Evolutionary conservation across 805 yeast genomes (phyloP).

Genomic region (Starmerella roubikii): DNA sequence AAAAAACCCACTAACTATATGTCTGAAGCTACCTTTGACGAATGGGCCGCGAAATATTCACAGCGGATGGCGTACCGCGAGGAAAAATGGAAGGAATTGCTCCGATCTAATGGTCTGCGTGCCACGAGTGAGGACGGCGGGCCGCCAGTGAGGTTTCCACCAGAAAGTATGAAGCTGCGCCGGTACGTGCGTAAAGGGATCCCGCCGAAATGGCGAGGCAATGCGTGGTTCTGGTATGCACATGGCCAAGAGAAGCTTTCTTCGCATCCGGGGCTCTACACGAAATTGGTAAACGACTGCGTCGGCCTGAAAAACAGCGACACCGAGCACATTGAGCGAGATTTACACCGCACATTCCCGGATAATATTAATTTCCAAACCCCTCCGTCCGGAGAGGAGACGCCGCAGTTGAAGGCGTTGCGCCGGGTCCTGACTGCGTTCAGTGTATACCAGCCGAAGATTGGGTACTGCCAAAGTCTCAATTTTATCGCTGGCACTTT

Average conservation of each 20-base stretch:
- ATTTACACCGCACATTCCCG: conserved; percentile 86
- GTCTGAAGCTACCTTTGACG: conserved; percentile 44
- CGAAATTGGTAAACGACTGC: conserved; percentile 48
- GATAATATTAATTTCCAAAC: conserved; percentile 72
- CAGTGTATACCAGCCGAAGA: conserved; percentile 71
- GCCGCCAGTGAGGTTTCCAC: conserved; percentile 27
- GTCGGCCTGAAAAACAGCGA: conserved; percentile 46
- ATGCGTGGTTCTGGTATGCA: conserved; percentile 93
- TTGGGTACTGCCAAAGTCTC: conserved; percentile 92
- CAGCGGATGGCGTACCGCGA: conserved; percentile 50
- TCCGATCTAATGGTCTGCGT: conserved; percentile 54
- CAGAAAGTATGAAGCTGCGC: conserved; percentile 33
- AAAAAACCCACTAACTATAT: conserved; percentile 48
- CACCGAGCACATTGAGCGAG: conserved; percentile 87
- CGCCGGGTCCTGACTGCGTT: conserved; percentile 75
- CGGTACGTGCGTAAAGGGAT: conserved; percentile 80
- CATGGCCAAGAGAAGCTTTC: conserved; percentile 63
- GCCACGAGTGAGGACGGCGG: conserved; percentile 28
- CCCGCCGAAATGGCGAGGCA: conserved; percentile 95
- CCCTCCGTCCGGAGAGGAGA: conserved; percentile 32
- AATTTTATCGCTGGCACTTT: conserved; percentile 84
- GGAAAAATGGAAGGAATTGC: conserved; percentile 58
- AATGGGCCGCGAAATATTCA: conserved; percentile 63
- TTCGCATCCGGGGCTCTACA: conserved; percentile 63
- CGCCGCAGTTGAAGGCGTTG: conserved; percentile 33